These are phyloP conservation scores for Pseudozyma hubeiensis DNA, from an alignment of 1,284 basidiomycete genomes.

Conservation along the genomic window DNA sequence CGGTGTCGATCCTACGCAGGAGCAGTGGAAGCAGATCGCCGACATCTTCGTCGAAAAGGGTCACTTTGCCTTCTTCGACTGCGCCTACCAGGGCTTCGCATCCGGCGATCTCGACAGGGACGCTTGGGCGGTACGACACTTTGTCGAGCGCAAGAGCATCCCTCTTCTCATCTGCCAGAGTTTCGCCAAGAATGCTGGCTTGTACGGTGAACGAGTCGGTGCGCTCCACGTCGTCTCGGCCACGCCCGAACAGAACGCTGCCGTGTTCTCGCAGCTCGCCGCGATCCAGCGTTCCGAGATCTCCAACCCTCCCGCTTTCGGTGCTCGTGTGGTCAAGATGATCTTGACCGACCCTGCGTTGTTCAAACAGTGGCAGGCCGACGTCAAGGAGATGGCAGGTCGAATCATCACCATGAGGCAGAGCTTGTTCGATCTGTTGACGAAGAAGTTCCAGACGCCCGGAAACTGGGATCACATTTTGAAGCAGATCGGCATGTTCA, in stretches of 20 bases:
- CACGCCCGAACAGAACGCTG: conserved; percentile 47
- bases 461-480: conserved; percentile 79
- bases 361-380: conserved; percentile 87
- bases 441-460: conserved; percentile 87
- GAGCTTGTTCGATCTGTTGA: conserved; percentile 81
- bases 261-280: conserved; percentile 76
- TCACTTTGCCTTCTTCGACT: conserved; percentile 93
- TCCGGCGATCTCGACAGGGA: conserved; percentile 88
- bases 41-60: conserved; percentile 79
- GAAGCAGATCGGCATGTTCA: conserved; percentile 68
- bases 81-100: conserved; percentile 92
- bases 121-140: conserved; percentile 93
- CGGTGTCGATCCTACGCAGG: conserved; percentile 86
- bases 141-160: conserved; percentile 77
- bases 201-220: conserved; percentile 87
- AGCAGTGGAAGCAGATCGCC: conserved; percentile 87
- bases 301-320: conserved; percentile 89
- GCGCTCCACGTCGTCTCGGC: conserved; percentile 70
- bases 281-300: conserved; percentile 90
- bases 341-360: conserved; percentile 75
- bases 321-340: conserved; percentile 80
- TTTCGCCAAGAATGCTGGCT: conserved; percentile 94
- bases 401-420: conserved; percentile 91
- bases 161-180: conserved; percentile 91
- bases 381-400: conserved; percentile 90